Base-by-base conservation (phyloP, 495 filamentous ascomycete genomes). In the Choiromyces venosus region DNA sequence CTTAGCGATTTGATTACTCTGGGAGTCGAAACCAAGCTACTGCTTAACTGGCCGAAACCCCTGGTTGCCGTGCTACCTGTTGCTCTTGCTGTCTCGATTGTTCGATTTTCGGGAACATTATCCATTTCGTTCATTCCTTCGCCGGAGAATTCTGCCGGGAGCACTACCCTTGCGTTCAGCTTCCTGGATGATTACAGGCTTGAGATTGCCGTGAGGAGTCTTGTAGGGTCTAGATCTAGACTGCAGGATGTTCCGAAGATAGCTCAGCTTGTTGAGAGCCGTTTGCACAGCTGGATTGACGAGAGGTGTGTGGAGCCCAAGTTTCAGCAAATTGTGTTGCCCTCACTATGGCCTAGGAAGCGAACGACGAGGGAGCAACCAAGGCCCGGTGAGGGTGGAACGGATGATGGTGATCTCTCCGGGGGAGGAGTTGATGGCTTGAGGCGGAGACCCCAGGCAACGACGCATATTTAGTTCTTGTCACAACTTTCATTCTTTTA, bases 161-260 rank as follows among this genome's bases (percentile, higher is more conserved):
- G 91, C 4, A 96, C 95, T 37, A 94, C 92, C 75, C 90, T 99
- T 78, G 91, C 92, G 1, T 97, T 99, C 81, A 93, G 91, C 25
- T 99, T 99, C 82, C 88, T 97, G 14, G 93, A 96, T 70, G 94
- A 98, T 82, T 99, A 99, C 84, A 86, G 94, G 4, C 89, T 99
- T 21, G 95, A 98, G 80, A 90, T 99, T 56, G 92, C 89, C 14
- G 92, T 97, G 37, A 89, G 93, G 66, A 95, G 92, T 56, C 88
- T 98, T 35, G 89, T 99, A n/a, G 95, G 95, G 39, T 94, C 91
- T 39, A 89, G 96, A 38, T 93, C 90, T 44, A 85, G 96, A 29
- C 84, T 99, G 16, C 94, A 97, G 82, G 96, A 99, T 83, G 93
- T 99, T 18, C 95, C 95, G 16, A 99, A 99, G 82, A 96, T 99